These are phyloP conservation scores for Daldinia sp. DNA, from an alignment of 2,329 filamentous ascomycete species.

Conservation along the genomic window DNA sequence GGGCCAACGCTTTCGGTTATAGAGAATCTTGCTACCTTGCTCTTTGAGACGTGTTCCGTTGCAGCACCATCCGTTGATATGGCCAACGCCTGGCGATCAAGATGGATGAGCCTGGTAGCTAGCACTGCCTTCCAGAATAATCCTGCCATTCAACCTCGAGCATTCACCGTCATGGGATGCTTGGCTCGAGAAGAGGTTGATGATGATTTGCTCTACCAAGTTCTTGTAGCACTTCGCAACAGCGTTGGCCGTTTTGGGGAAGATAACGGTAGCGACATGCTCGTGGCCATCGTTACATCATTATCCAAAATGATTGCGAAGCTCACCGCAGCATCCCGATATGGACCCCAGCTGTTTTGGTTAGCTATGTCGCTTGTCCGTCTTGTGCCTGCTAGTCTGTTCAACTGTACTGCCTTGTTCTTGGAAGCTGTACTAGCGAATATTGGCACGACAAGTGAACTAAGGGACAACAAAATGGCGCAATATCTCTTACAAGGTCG, in stretches of 20 bases:
- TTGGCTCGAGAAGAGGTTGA: constrained; percentile 76
- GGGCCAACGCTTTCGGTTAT: constrained; percentile 62
- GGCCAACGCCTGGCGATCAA: constrained; percentile 73
- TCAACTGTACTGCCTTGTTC: constrained; percentile 72
- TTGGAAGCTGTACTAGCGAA: constrained; percentile 71
- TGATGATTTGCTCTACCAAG: constrained; percentile 75
- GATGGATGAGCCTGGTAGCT: constrained; percentile 77
- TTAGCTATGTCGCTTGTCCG: constrained; percentile 72
- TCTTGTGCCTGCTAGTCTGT: constrained; percentile 67
- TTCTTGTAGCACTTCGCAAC: constrained; percentile 71
- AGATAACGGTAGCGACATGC: constrained; percentile 71
- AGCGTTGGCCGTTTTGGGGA: constrained; percentile 72
- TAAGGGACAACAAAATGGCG: constrained; percentile 67
- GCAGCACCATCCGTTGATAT: constrained; percentile 71
- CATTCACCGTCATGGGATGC: constrained; percentile 76
- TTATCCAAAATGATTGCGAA: constrained; percentile 77
- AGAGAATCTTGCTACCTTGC: constrained; percentile 67
- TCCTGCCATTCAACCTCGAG: constrained; percentile 73
- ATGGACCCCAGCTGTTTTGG: constrained; percentile 75
- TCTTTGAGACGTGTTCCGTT: constrained; percentile 70
- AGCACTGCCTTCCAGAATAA: constrained; percentile 79
- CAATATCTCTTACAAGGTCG: constrained; percentile 68
- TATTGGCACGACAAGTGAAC: constrained; percentile 67
- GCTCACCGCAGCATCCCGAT: constrained; percentile 70
- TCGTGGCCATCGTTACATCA: constrained; percentile 71